Conservation (phyloP, 2,329 filamentous ascomycete genomes). For the Xylariaceae sp. region DNA sequence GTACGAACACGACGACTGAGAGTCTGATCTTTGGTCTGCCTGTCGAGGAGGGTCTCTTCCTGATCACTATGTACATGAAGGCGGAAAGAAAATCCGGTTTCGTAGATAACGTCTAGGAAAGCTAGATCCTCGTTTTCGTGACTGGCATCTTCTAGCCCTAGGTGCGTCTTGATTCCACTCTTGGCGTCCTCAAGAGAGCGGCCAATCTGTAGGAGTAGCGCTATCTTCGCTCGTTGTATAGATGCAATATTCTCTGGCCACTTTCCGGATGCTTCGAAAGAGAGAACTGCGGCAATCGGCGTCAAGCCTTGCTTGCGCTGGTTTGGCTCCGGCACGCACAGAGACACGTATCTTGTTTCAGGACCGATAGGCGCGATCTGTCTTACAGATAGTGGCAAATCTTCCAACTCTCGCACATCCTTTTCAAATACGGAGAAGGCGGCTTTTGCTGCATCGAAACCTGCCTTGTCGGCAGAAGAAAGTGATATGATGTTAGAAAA, state of each 20-base stretch:
- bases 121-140: slow-evolving; percentile 75
- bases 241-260: slow-evolving; percentile 93
- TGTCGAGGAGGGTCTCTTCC: slow-evolving; percentile 80
- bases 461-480: slow-evolving; percentile 54
- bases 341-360: slow-evolving; percentile 75
- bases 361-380: slow-evolving; percentile 77
- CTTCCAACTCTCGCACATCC: slow-evolving; percentile 77
- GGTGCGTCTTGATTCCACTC: slow-evolving; percentile 65
- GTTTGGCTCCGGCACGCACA: slow-evolving; percentile 57
- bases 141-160: slow-evolving; percentile 81
- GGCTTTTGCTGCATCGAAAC: slow-evolving; percentile 72
- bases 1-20: slow-evolving; percentile 70
- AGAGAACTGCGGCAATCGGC: slow-evolving; percentile 80
- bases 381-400: slow-evolving; percentile 84
- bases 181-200: slow-evolving; percentile 70
- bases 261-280: slow-evolving; percentile 89
- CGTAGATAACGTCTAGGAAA: slow-evolving; percentile 81
- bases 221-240: slow-evolving; percentile 92
- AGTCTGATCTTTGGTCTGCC: slow-evolving; percentile 76
- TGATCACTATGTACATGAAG: slow-evolving; percentile 88
- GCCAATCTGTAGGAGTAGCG: slow-evolving; percentile 80
- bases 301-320: slow-evolving; percentile 51
- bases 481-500: slow-evolving; percentile 56
- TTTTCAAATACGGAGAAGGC: slow-evolving; percentile 76
- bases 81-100: slow-evolving; percentile 76